Percentiles rank a stretch among this genome's conserved stretches.
Evolutionary conservation across 306 rosid genomes (phyloP).

Genomic region (Ceratonia siliqua): DNA sequence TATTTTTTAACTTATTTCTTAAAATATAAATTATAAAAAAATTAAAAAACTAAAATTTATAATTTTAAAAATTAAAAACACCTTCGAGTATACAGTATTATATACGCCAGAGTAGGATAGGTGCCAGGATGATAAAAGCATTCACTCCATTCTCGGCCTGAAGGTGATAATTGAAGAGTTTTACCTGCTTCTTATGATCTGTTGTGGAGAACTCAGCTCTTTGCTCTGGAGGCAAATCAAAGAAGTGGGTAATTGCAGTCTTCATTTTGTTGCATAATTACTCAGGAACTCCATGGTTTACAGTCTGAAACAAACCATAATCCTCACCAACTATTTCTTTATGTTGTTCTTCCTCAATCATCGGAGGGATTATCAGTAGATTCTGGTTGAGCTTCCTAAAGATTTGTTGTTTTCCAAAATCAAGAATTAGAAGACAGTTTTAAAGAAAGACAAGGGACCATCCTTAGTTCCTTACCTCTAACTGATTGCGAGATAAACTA

Average conservation of each 20-base stretch:
- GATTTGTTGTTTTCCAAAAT: too few species aligned
- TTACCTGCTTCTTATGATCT: slow-evolving; percentile 39
- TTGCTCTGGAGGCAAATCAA: slow-evolving; percentile 43
- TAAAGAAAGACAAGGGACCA: too few species aligned
- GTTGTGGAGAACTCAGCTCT: slow-evolving; percentile 31
- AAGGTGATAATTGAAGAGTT: slow-evolving; percentile 34
- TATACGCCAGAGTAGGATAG: slow-evolving; percentile 39
- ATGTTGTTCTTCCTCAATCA: too few species aligned
- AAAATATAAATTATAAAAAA: too few species aligned
- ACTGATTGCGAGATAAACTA: too few species aligned
- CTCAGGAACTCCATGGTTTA: slow-evolving; percentile 54
- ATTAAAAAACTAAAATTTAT: too few species aligned
- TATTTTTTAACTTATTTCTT: too few species aligned
- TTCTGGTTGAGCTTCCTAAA: too few species aligned
- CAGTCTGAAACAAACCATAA: slow-evolving; percentile 52
- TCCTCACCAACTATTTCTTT: slow-evolving; percentile 58
- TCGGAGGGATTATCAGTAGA: too few species aligned
- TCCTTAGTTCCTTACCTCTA: too few species aligned
- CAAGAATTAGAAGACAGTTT: too few species aligned
- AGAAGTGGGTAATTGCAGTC: slow-evolving; percentile 37
- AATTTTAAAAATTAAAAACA: too few species aligned
- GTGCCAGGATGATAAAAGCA: slow-evolving; percentile 45
- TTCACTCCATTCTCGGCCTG: slow-evolving; percentile 56
- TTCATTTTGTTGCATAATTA: slow-evolving; percentile 38
- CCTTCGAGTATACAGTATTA: slow-evolving; percentile 31